Evolutionary conservation across 495 filamentous ascomycete species (phyloP), one percentile per base, ranked within the genome.

Genomic region (Lepidopterella palustris): DNA sequence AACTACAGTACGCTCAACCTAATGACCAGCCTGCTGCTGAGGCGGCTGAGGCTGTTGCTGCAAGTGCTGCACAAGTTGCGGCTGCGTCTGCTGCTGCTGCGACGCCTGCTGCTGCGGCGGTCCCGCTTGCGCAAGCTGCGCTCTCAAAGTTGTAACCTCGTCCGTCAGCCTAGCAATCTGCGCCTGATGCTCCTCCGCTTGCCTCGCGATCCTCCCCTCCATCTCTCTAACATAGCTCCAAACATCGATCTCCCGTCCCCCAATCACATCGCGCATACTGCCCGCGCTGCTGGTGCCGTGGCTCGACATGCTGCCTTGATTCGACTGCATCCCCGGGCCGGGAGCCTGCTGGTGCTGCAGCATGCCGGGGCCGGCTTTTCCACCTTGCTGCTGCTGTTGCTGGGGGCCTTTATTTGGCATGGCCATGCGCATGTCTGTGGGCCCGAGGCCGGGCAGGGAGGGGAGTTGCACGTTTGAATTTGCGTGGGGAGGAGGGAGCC

Each of bases 381-480:
- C 52, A 28, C 54, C 63, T 39, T 58, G 64, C 23, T n/a, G n/a
- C n/a, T n/a, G n/a, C n/a, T n/a, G n/a, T 48, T 53, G 20, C 32
- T 32, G 45, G 27, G 70, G 64, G 25, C 58, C 57, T 28, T 60
- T 56, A 9, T 66, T 61, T 27, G 65, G 57, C 50, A 45, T n/a
- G 18, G n/a, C 9, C 26, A 35, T 52, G 15, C 42, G 11, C 25
- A 28, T 29, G 5, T 45, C 40, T 21, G 56, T 10, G 20, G 48
- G 53, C 23, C 10, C 27, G 6, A 70, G 60, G 32, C 69, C 78
- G 35, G 79, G 78, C 35, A 80, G 68, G 21, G 78, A 77, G 13
- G 82, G 82, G 21, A 82, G 72, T 55, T 81, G 76, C 2, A 72
- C 72, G 26, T 75, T 15, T 63, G 65, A 48, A 58, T 56, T 57